Conservation (phyloP, 345 rosid genomes). For the Pugionium cornutum region DNA sequence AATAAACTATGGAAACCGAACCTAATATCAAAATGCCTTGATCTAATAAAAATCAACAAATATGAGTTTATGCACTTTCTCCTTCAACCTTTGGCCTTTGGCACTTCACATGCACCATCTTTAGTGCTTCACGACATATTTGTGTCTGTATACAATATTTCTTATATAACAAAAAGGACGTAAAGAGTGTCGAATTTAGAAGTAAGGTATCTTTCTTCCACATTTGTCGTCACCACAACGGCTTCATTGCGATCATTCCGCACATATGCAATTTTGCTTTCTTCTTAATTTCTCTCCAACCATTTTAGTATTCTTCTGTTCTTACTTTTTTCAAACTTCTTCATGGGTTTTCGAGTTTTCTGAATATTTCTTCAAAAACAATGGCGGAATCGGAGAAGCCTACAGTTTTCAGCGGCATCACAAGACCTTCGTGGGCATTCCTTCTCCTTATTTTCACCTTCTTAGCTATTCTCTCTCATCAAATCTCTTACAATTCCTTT, state of each 20-base stretch:
- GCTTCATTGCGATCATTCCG: constrained; percentile 22
- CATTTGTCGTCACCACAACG: constrained; percentile 2
- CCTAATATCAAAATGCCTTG: too few species aligned
- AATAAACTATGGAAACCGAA: too few species aligned
- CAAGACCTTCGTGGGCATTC: constrained; percentile 53
- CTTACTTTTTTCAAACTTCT: not conserved
- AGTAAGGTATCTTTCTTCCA: constrained; percentile 26
- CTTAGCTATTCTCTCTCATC: constrained; percentile 55
- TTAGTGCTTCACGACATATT: constrained; percentile 22
- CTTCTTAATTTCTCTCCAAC: not conserved
- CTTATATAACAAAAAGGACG: not conserved
- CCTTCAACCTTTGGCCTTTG: constrained; percentile 19
- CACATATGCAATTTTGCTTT: constrained; percentile 26
- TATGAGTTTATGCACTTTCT: not conserved
- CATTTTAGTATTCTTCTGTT: constrained; percentile 20
- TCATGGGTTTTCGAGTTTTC: constrained; percentile 26
- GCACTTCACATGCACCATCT: constrained; percentile 36
- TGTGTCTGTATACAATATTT: not conserved
- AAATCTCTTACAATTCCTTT: constrained; percentile 52
- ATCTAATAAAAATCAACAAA: too few species aligned
- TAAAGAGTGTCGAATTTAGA: constrained; percentile 18
- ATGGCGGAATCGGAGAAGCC: constrained; percentile 56
- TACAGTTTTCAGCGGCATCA: constrained; percentile 25
- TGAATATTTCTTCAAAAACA: not conserved
- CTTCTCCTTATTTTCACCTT: constrained; percentile 55